phyloP scores from a whole-genome alignment of 176 grass and related monocot genomes.

The Raddia guianensis region DNA sequence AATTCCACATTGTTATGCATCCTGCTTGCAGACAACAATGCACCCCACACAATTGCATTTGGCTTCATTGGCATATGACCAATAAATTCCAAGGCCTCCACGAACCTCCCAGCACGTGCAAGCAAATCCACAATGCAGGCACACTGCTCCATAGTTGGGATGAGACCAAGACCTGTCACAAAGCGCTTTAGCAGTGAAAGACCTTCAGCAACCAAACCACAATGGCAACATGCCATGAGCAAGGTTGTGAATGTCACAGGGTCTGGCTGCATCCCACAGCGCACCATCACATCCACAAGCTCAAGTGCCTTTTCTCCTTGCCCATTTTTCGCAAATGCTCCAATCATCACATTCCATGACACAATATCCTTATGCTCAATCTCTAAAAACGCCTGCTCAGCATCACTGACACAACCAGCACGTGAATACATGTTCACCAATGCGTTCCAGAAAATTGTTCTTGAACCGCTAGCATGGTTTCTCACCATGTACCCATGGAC shows the following conservation, averaged over 20 bases:
- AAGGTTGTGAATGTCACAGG: conserved; percentile 55
- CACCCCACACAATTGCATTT: conserved; percentile 61
- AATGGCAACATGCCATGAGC: conserved; percentile 67
- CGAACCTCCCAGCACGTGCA: conserved; percentile 63
- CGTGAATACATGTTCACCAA: conserved; percentile 69
- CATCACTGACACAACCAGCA: conserved; percentile 48
- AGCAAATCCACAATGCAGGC: conserved; percentile 75
- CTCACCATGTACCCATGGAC: conserved; percentile 53
- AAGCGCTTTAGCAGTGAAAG: conserved; percentile 57
- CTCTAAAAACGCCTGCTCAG: conserved; percentile 56
- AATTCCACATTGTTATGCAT: conserved; percentile 67
- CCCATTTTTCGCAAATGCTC: conserved; percentile 58
- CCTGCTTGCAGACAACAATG: conserved; percentile 57
- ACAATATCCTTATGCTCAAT: conserved; percentile 51
- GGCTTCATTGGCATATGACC: conserved; percentile 45
- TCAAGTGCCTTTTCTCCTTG: conserved; percentile 52
- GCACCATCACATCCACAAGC: conserved; percentile 49
- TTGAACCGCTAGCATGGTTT: not conserved
- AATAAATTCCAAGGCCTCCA: conserved; percentile 51
- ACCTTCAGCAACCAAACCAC: conserved; percentile 61
- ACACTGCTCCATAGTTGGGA: conserved; percentile 60
- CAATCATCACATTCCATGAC: conserved; percentile 76
- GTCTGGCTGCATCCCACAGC: conserved; percentile 41
- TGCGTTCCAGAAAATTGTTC: conserved; percentile 47
- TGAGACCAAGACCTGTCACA: conserved; percentile 8